phyloP scores from a whole-genome alignment of 73 alveolate genomes.

The Paramecium sonneborni region DNA sequence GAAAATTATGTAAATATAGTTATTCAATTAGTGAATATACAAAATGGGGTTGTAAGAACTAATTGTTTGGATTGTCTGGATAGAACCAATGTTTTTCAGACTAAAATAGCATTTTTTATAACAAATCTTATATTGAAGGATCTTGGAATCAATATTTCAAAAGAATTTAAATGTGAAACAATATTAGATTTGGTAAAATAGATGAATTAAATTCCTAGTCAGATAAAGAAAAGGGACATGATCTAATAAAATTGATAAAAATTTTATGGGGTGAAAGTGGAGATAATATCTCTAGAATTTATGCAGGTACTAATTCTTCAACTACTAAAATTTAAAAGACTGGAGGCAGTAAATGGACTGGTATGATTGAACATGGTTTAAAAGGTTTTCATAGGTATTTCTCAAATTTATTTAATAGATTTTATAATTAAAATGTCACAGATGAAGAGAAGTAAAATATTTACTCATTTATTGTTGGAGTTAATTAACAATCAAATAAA shows the following conservation, averaged over 20 bases:
- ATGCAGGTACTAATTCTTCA: conserved; percentile 64
- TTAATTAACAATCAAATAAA: not conserved
- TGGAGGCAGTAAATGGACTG: conserved; percentile 54
- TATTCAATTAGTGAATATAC: conserved; percentile 17
- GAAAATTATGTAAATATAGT: not conserved
- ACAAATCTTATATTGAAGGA: conserved; percentile 68
- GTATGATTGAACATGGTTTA: conserved; percentile 35
- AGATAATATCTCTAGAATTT: conserved; percentile 36
- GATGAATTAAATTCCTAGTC: not conserved
- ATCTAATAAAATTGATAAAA: conserved; percentile 21
- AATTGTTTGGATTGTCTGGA: conserved; percentile 94
- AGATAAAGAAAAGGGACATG: not conserved
- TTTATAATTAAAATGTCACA: conserved; percentile 19
- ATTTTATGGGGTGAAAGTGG: conserved; percentile 63
- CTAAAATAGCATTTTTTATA: conserved; percentile 69
- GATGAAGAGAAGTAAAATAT: conserved; percentile 5
- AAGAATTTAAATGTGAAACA: conserved; percentile 48
- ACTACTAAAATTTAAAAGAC: conserved; percentile 52
- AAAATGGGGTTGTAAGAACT: conserved; percentile 88
- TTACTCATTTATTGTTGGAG: not conserved
- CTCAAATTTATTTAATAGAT: not conserved
- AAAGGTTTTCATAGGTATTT: conserved; percentile 17
- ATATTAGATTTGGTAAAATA: conserved; percentile 29
- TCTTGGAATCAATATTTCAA: conserved; percentile 44
- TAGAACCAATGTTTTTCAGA: conserved; percentile 92